Percentiles rank a stretch among this genome's conserved stretches.
Conservation (phyloP, 192 early-diverging fungal species). For the Coemansia sp. region DNA sequence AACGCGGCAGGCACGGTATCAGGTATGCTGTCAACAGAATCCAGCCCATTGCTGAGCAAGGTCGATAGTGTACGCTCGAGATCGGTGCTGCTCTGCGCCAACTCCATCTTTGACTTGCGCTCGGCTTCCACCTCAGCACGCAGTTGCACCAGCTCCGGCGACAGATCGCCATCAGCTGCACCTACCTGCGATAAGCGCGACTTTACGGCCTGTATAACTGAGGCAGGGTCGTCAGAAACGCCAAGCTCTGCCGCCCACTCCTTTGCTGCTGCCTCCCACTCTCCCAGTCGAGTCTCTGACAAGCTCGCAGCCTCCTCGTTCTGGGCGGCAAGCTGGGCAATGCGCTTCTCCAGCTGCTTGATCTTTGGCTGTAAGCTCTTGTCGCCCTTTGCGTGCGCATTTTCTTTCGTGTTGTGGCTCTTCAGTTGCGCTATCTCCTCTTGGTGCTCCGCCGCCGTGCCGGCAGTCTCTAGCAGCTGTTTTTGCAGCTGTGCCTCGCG, state of each 20-base stretch:
- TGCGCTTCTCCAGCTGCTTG: constrained; percentile 12
- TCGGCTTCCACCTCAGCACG: constrained; percentile 15
- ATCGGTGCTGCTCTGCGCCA: constrained; percentile 7
- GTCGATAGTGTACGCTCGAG: constrained; percentile 13
- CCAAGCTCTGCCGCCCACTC: constrained; percentile 31
- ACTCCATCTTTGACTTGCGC: neutral
- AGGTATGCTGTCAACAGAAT: constrained; percentile 13
- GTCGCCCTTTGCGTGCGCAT: constrained; percentile 15
- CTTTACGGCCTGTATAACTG: constrained; percentile 1
- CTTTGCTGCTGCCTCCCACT: constrained; percentile 34
- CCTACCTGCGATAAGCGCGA: neutral
- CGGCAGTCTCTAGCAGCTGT: constrained; percentile 18
- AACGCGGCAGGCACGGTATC: constrained; percentile 19
- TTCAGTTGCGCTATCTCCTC: constrained; percentile 16
- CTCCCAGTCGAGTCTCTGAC: constrained; percentile 9
- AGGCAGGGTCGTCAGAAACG: neutral
- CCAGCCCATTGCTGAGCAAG: neutral
- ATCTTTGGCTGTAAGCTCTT: neutral
- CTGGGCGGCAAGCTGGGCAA: constrained; percentile 25
- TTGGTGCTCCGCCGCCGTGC: constrained; percentile 1
- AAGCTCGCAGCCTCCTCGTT: constrained; percentile 5
- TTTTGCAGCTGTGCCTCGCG: constrained; percentile 22
- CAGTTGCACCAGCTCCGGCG: constrained; percentile 27
- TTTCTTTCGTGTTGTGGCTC: constrained; percentile 2
- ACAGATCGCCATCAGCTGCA: constrained; percentile 6